These are phyloP conservation scores for Dioscorea cayenensis DNA, from an alignment of 116 monocot genomes.

Conservation along the genomic window DNA sequence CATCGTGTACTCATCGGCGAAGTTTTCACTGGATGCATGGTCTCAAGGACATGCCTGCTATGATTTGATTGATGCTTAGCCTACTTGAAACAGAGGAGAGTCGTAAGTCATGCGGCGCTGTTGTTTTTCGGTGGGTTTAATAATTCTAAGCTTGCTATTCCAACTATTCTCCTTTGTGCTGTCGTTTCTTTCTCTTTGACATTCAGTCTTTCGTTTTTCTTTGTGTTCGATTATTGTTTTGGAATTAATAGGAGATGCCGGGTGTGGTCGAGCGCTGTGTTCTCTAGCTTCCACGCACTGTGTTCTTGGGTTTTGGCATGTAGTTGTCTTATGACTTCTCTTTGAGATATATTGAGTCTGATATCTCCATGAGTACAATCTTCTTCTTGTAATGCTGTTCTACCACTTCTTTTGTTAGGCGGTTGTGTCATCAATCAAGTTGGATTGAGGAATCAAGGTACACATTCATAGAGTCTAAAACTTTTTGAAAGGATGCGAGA, in stretches of 20 bases:
- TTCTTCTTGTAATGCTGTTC: too few species aligned
- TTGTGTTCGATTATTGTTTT: not conserved
- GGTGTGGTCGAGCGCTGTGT: too few species aligned
- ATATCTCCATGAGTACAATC: too few species aligned
- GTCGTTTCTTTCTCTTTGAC: not conserved
- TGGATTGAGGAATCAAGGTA: too few species aligned
- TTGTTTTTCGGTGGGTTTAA: too few species aligned
- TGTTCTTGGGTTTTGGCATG: not conserved
- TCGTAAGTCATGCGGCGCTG: too few species aligned
- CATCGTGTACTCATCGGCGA: constrained; percentile 65
- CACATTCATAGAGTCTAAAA: too few species aligned
- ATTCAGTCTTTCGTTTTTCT: not conserved
- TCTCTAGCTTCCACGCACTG: too few species aligned
- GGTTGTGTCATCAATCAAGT: too few species aligned
- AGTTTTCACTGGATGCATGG: constrained; percentile 72
- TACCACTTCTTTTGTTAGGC: too few species aligned
- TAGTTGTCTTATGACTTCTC: not conserved
- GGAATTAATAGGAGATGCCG: not conserved
- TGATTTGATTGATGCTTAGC: constrained; percentile 24
- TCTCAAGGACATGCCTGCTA: constrained; percentile 76
- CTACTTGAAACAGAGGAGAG: too few species aligned
- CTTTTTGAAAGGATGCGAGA: too few species aligned
- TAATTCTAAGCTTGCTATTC: not conserved
- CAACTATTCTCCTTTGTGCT: not conserved
- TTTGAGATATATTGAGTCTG: not conserved